phyloP scores from a whole-genome alignment of 1,139 yeast genomes.

The Hyphopichia wangnamkhiaoensis region DNA sequence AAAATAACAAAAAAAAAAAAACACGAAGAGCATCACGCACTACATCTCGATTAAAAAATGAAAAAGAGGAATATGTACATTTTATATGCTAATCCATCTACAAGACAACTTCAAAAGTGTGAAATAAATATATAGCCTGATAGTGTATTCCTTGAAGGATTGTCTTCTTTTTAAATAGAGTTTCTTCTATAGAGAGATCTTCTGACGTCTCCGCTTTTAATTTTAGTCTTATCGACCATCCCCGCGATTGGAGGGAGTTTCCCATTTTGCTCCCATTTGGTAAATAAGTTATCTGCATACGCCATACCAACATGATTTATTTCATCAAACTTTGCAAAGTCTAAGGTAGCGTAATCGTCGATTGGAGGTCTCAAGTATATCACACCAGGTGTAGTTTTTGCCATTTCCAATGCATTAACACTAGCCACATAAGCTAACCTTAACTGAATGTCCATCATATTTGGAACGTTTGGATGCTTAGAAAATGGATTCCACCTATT shows the following conservation, averaged over 20 bases:
- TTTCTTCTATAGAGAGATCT: constrained; percentile 55
- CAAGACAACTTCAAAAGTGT: no score
- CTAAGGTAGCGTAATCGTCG: constrained; percentile 87
- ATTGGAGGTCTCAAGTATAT: constrained; percentile 93
- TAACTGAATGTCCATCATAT: constrained; percentile 92
- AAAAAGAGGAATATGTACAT: no score
- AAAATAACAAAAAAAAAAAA: no score
- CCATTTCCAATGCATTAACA: constrained; percentile 87
- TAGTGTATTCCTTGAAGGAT: no score
- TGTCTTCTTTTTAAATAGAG: constrained; percentile 43
- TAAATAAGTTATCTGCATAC: constrained; percentile 65
- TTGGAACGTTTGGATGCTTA: constrained; percentile 83
- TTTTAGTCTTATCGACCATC: constrained; percentile 23
- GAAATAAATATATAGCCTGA: no score
- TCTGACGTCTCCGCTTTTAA: constrained; percentile 16
- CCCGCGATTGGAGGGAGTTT: constrained; percentile 69
- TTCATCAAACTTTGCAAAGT: constrained; percentile 89
- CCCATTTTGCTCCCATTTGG: constrained; percentile 52
- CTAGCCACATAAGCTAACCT: constrained; percentile 93
- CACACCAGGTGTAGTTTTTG: constrained; percentile 83
- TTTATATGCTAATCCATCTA: no score
- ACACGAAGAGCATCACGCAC: no score
- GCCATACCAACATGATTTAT: constrained; percentile 78
- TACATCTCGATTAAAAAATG: no score
- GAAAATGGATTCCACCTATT: constrained; percentile 94